Conservation (phyloP, 2,329 filamentous ascomycete genomes). For the Stagonosporopsis tanaceti region DNA sequence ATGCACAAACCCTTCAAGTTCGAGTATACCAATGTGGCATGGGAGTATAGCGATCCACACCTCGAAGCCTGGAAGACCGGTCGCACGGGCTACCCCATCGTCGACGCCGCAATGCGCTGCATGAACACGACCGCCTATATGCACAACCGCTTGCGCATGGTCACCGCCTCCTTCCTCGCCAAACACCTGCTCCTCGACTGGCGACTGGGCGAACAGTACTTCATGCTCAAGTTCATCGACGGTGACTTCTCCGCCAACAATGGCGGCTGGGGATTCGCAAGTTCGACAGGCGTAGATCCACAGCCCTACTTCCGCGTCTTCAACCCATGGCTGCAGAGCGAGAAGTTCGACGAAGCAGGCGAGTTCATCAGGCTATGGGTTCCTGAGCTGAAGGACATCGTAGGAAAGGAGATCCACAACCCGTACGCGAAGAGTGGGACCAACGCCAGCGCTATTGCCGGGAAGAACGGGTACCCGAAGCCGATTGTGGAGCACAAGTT, state of each 20-base stretch:
- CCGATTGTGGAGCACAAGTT: constrained; percentile 78
- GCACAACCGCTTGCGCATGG: constrained; percentile 63
- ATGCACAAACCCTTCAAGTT: constrained; percentile 84
- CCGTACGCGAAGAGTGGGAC: constrained; percentile 71
- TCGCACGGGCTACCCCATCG: constrained; percentile 56
- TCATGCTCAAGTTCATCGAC: constrained; percentile 59
- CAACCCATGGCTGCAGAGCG: constrained; percentile 83
- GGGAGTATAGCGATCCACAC: constrained; percentile 65
- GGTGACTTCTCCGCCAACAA: constrained; percentile 62
- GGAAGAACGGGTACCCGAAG: constrained; percentile 75
- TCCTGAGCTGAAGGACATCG: constrained; percentile 71
- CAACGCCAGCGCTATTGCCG: constrained; percentile 61
- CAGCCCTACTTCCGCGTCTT: constrained; percentile 93
- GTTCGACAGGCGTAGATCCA: constrained; percentile 78
- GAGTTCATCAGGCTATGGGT: constrained; percentile 86
- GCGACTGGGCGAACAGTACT: constrained; percentile 60
- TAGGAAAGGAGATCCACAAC: constrained; percentile 78
- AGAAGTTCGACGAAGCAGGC: constrained; percentile 82
- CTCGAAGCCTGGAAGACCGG: constrained; percentile 72
- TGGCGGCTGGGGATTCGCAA: constrained; percentile 72
- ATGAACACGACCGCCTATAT: constrained; percentile 60
- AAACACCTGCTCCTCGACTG: constrained; percentile 61
- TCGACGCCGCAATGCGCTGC: constrained; percentile 62
- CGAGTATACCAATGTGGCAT: constrained; percentile 81
- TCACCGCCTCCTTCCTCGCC: constrained; percentile 58